These are phyloP conservation scores for Microsporum audouinii DNA, from an alignment of 2,329 filamentous ascomycete species.

Conservation along the genomic window DNA sequence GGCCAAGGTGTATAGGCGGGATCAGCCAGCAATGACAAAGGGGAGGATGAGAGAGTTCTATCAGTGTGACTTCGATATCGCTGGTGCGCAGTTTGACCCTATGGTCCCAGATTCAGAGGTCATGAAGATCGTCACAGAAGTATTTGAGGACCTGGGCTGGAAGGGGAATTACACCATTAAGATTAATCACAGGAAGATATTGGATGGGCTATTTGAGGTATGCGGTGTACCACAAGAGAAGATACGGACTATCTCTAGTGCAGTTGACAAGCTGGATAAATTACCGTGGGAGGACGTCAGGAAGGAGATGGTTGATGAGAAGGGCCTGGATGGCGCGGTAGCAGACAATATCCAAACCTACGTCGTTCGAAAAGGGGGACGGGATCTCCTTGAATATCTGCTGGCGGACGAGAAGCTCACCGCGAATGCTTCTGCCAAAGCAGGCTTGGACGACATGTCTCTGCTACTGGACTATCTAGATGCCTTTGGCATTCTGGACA, in stretches of 20 bases:
- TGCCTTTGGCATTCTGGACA: slow-evolving; percentile 58
- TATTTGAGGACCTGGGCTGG: slow-evolving; percentile 72
- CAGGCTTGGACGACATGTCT: slow-evolving; percentile 69
- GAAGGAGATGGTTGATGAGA: slow-evolving; percentile 87
- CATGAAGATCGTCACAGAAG: slow-evolving; percentile 69
- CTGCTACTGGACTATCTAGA: slow-evolving; percentile 73
- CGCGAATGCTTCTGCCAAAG: slow-evolving; percentile 62
- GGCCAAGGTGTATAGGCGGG: slow-evolving; percentile 76
- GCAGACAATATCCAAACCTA: slow-evolving; percentile 82
- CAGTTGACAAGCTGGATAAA: slow-evolving; percentile 95
- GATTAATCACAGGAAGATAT: slow-evolving; percentile 86
- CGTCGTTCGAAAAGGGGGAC: slow-evolving; percentile 63
- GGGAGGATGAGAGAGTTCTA: slow-evolving; percentile 94
- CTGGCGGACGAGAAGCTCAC: slow-evolving; percentile 55
- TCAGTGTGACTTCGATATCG: slow-evolving; percentile 95
- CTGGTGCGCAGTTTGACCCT: slow-evolving; percentile 63
- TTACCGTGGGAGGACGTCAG: slow-evolving; percentile 78
- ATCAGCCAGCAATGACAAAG: slow-evolving; percentile 73
- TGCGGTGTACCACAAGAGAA: slow-evolving; percentile 80
- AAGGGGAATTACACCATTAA: slow-evolving; percentile 71
- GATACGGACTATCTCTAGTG: slow-evolving; percentile 78
- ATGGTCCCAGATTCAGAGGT: slow-evolving; percentile 93
- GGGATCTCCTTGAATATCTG: slow-evolving; percentile 61
- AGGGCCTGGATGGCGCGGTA: slow-evolving; percentile 62
- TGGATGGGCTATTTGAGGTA: slow-evolving; percentile 85